A percentile compares a stretch with the other conserved stretches of the same genome.
These are phyloP conservation scores for Basipetospora chlamydospora DNA, from an alignment of 2,329 filamentous ascomycete species.

Conservation along the genomic window DNA sequence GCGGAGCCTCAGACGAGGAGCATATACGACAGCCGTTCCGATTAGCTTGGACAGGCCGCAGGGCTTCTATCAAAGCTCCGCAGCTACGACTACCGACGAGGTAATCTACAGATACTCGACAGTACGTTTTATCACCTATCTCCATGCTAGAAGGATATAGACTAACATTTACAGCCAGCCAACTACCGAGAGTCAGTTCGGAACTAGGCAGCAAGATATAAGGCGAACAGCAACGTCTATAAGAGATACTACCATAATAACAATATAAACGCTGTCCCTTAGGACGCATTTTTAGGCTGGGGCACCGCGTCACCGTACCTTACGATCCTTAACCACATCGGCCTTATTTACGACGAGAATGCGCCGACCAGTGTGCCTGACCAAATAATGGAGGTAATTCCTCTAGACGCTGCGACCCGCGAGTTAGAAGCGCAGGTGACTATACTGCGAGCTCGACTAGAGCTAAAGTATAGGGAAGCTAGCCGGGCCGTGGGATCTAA, in stretches of 20 bases:
- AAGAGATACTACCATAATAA: not conserved
- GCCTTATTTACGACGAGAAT: constrained; percentile 1
- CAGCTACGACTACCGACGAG: not conserved
- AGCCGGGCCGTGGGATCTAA: not conserved
- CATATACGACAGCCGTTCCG: not conserved
- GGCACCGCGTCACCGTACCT: not conserved
- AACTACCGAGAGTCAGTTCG: not conserved
- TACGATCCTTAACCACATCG: not conserved
- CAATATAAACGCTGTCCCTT: not conserved
- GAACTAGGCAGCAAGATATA: not conserved
- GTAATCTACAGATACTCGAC: not conserved
- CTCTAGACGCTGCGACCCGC: not conserved
- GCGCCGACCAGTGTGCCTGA: not conserved
- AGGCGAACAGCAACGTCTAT: not conserved
- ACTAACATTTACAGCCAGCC: not conserved
- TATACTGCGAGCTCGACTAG: not conserved
- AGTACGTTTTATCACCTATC: not conserved
- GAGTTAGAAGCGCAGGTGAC: not conserved
- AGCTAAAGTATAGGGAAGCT: not conserved
- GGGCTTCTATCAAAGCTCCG: not conserved
- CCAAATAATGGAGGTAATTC: not conserved
- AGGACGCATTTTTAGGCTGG: not conserved
- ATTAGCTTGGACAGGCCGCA: not conserved
- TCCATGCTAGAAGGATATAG: not conserved
- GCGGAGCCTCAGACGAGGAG: not conserved